These are phyloP conservation scores for Naumovozyma dairenensis DNA, from an alignment of 805 yeast genomes.

Conservation along the genomic window DNA sequence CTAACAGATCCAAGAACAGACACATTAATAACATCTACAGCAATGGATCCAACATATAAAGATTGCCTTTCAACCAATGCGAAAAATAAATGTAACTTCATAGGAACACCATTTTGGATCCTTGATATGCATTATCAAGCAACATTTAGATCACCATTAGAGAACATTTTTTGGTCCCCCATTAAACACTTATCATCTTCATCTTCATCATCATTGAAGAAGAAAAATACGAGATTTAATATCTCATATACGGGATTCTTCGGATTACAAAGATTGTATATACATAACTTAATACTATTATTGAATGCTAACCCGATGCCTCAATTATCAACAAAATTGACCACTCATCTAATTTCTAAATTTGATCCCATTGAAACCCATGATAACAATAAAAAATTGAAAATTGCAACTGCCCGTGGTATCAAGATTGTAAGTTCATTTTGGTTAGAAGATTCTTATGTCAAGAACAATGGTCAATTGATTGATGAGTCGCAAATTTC, in stretches of 20 bases:
- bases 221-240: slow-evolving; percentile 45
- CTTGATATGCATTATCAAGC: slow-evolving; percentile 49
- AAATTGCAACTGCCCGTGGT: slow-evolving; percentile 53
- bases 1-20: not conserved
- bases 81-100: slow-evolving; percentile 29
- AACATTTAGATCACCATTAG: slow-evolving; percentile 34
- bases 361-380: not conserved
- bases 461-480: too few species aligned
- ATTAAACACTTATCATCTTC: too few species aligned
- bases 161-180: not conserved
- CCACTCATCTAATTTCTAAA: slow-evolving; percentile 64
- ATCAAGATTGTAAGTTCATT: slow-evolving; percentile 55
- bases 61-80: too few species aligned
- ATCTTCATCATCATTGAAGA: too few species aligned
- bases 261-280: slow-evolving; percentile 70
- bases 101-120: slow-evolving; percentile 68
- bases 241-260: slow-evolving; percentile 66
- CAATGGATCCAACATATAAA: slow-evolving; percentile 4
- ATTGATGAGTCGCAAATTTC: too few species aligned
- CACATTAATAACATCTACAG: slow-evolving; percentile 22
- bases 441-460: slow-evolving; percentile 76
- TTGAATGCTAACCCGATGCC: too few species aligned
- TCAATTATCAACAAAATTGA: slow-evolving; percentile 46
- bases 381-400: slow-evolving; percentile 74
- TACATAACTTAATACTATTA: too few species aligned